Percentiles rank a stretch among this genome's conserved stretches.
Evolutionary conservation across 2,329 filamentous ascomycete genomes (phyloP).

Genomic region (Apiospora arundinis): DNA sequence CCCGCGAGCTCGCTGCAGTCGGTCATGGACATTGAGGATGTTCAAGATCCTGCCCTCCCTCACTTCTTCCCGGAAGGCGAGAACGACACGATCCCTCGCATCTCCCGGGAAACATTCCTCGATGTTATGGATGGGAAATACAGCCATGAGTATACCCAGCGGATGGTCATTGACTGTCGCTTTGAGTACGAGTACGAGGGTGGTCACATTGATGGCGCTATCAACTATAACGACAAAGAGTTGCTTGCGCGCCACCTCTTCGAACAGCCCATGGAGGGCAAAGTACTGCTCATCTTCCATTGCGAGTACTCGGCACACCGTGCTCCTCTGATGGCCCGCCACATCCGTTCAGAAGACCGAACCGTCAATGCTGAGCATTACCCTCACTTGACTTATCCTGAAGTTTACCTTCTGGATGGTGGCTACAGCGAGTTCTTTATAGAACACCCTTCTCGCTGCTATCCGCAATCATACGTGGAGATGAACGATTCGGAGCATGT

Average conservation of each 20-base stretch:
- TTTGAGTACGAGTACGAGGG: constrained; percentile 99
- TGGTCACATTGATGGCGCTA: constrained; percentile 89
- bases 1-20: constrained; percentile 68
- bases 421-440: constrained; percentile 94
- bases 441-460: constrained; percentile 80
- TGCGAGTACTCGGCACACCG: constrained; percentile 98
- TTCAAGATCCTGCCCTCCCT: constrained; percentile 76
- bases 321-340: constrained; percentile 94
- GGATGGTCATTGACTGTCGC: constrained; percentile 91
- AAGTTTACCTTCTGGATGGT: constrained; percentile 95
- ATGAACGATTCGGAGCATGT: constrained; percentile 95
- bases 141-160: constrained; percentile 75
- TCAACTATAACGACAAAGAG: constrained; percentile 98
- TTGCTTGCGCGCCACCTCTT: constrained; percentile 82
- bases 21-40: constrained; percentile 84
- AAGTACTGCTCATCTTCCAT: constrained; percentile 88
- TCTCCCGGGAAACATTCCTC: constrained; percentile 80
- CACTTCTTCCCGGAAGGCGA: constrained; percentile 83
- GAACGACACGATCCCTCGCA: constrained; percentile 86
- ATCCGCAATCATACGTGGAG: constrained; percentile 93
- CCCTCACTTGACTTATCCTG: constrained; percentile 89
- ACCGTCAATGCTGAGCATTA: constrained; percentile 85
- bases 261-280: constrained; percentile 66
- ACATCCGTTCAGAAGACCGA: constrained; percentile 88
- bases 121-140: constrained; percentile 89